Base-by-base conservation (phyloP, 148 eudicot species). In the Amaranthus cruentus region DNA sequence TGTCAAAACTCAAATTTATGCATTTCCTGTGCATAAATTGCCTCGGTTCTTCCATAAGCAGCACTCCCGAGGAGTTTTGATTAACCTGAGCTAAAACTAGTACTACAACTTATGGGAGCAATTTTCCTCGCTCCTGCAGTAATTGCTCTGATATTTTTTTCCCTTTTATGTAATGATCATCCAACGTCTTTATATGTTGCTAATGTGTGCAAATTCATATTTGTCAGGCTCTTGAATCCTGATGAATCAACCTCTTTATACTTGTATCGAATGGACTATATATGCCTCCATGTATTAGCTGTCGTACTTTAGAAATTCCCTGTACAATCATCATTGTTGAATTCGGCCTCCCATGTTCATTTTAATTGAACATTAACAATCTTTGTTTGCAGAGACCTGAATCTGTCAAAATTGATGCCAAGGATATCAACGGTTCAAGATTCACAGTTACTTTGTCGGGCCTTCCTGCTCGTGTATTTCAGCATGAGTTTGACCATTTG, bases 401-500 rank as follows among this genome's bases (percentile, higher is more conserved):
- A 70, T 85, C 99, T 15, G 83, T 92, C 28, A 91, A 87, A 75
- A 78, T 90, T 82, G 94, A 91, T 81, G 99, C 99, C 58, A 87
- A 76, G 72, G 97, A 95, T 80, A 72, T 95, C 57, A 88, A 70
- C 21, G 97, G 99, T 73, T 83, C 88, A 79, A 95, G 79, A 78
- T 92, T 95, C 80, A 53, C 85, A 59, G 66, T 92, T 71, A 81
- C 72, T 76, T 80, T 95, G 83, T 84, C 91, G 10, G 91, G 57
- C 21, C 97, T 95, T 77, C 86, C 89, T 63, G 90, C 99, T 13
- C 89, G 99, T 15, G 94, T 95, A 28, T 95, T 95, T 79, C 99
- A 95, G 86, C 99, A 95, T 64, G 99, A 95, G 85, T 95, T 77
- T 83, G 99, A 95, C 81, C 99, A 95, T 84, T 83, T 95, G 80